Conservation (phyloP, 176 grass and related monocot genomes). For the Hordeum marinum region DNA sequence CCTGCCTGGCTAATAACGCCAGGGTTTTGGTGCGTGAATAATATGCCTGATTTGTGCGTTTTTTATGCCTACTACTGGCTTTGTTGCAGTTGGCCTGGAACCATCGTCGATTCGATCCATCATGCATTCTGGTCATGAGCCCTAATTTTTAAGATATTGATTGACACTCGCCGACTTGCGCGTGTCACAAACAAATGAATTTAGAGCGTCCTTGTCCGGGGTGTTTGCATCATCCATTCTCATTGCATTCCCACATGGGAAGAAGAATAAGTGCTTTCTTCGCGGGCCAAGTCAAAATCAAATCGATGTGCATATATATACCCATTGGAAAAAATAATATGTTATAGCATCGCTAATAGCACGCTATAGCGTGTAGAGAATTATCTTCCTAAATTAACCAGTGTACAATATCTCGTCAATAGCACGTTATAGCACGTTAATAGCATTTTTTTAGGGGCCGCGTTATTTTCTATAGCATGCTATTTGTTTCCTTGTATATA, state of each 20-base stretch:
- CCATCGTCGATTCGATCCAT: not conserved
- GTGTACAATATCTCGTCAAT: no score
- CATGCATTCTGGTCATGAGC: not conserved
- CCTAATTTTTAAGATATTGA: not conserved
- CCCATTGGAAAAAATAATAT: no score
- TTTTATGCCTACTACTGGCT: not conserved
- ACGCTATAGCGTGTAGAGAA: no score
- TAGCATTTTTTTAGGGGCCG: no score
- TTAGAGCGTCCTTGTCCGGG: not conserved
- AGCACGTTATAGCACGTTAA: no score
- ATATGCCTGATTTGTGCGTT: slow-evolving; percentile 10
- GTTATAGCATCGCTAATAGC: no score
- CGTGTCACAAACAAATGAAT: not conserved
- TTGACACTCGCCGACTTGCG: not conserved
- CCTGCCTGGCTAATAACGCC: slow-evolving; percentile 28
- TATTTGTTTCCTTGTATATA: no score
- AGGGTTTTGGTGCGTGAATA: not conserved
- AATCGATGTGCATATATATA: not conserved
- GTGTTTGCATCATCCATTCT: not conserved
- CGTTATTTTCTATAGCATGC: no score
- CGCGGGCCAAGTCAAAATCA: not conserved
- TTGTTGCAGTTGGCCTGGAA: not conserved
- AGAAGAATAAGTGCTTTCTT: not conserved
- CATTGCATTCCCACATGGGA: not conserved
- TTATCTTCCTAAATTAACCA: no score